Conservation (phyloP, 2,329 filamentous ascomycete species). For the Diaporthe sp. region DNA sequence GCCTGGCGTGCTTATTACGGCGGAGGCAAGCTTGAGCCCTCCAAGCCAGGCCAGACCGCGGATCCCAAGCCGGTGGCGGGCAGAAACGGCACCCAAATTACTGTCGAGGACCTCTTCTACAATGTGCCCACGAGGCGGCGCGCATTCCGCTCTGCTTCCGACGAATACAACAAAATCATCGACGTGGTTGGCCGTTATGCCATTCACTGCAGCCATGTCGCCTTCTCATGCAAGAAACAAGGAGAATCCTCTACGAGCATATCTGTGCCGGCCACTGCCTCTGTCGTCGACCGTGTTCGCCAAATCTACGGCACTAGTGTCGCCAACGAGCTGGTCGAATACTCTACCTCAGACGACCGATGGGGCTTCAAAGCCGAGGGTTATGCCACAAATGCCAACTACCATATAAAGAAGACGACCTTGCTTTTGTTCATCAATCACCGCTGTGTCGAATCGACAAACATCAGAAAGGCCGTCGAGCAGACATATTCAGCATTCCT, state of each 20-base stretch:
- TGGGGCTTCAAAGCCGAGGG: slow-evolving; percentile 89
- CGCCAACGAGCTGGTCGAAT: slow-evolving; percentile 88
- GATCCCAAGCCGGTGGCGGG: slow-evolving; percentile 92
- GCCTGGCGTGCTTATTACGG: slow-evolving; percentile 93
- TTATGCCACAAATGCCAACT: slow-evolving; percentile 92
- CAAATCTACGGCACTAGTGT: slow-evolving; percentile 89
- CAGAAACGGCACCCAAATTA: slow-evolving; percentile 91
- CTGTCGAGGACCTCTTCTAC: slow-evolving; percentile 97
- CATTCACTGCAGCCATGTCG: slow-evolving; percentile 90
- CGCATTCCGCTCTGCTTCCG: slow-evolving; percentile 91
- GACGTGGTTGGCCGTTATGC: slow-evolving; percentile 95
- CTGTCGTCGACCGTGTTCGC: slow-evolving; percentile 85
- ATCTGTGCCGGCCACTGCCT: slow-evolving; percentile 81
- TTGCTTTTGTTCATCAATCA: slow-evolving; percentile 97
- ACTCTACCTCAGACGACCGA: slow-evolving; percentile 78
- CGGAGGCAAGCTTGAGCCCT: slow-evolving; percentile 82
- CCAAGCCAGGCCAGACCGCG: slow-evolving; percentile 88
- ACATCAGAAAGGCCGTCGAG: slow-evolving; percentile 90
- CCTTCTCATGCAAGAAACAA: slow-evolving; percentile 97
- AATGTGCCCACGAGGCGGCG: slow-evolving; percentile 90
- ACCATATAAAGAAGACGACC: slow-evolving; percentile 90
- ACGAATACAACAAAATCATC: slow-evolving; percentile 98
- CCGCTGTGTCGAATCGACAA: slow-evolving; percentile 89
- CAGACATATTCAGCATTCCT: slow-evolving; percentile 90
- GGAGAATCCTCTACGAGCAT: slow-evolving; percentile 88